These are phyloP conservation scores for Aspergillus ustus DNA, from an alignment of 2,329 filamentous ascomycete genomes.

Conservation along the genomic window DNA sequence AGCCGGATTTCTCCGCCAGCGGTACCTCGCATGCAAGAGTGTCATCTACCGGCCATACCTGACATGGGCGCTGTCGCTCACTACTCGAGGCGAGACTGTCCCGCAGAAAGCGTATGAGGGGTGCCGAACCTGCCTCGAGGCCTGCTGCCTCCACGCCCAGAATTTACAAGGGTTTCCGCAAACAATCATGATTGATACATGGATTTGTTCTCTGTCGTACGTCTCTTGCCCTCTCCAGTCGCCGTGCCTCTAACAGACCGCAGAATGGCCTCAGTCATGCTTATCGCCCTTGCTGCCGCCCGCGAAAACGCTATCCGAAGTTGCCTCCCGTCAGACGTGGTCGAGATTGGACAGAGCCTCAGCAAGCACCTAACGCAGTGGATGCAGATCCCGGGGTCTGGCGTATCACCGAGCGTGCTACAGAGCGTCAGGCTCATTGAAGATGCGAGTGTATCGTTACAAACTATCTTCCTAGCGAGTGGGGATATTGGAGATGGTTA, in stretches of 20 bases:
- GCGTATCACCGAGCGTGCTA: slow-evolving; percentile 52
- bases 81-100: slow-evolving; percentile 30
- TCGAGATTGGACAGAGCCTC: slow-evolving; percentile 49
- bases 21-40: slow-evolving; percentile 57
- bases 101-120: slow-evolving; percentile 45
- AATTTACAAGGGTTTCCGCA: slow-evolving; percentile 55
- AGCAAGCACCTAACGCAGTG: slow-evolving; percentile 48
- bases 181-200: slow-evolving; percentile 58
- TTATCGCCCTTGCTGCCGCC: slow-evolving; percentile 53
- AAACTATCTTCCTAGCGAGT: background rate
- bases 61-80: slow-evolving; percentile 55
- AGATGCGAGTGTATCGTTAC: slow-evolving; percentile 29
- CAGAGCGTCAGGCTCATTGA: slow-evolving; percentile 54
- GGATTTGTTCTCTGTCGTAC: slow-evolving; percentile 60
- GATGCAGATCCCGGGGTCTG: slow-evolving; percentile 46
- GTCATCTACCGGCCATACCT: slow-evolving; percentile 60
- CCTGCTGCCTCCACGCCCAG: slow-evolving; percentile 55
- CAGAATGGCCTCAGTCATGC: slow-evolving; percentile 57
- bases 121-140: slow-evolving; percentile 54
- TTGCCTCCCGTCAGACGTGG: slow-evolving; percentile 46
- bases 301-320: slow-evolving; percentile 44
- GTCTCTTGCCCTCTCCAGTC: background rate
- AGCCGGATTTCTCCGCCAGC: slow-evolving; percentile 55
- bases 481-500: background rate
- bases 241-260: no score